A percentile compares a stretch with the other conserved stretches of the same genome.
These are phyloP conservation scores for Paracamarosporium sp. DNA, from an alignment of 2,329 filamentous ascomycete species.

Conservation along the genomic window DNA sequence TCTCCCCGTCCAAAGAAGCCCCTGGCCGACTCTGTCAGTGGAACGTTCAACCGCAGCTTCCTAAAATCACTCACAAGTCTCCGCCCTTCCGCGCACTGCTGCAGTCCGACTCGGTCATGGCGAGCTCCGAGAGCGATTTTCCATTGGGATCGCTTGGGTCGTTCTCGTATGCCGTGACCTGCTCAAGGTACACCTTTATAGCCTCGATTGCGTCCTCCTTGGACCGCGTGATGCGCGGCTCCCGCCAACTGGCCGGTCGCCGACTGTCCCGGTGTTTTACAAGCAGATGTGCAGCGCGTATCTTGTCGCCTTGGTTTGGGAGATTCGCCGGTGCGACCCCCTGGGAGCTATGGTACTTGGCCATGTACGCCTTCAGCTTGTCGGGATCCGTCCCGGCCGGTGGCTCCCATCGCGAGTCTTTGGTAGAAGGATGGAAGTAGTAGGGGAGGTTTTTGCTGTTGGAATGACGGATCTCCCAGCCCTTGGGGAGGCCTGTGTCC, in stretches of 20 bases:
- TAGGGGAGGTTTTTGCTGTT: conserved; percentile 99
- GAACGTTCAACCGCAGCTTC: neutral
- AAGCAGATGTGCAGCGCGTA: conserved; percentile 88
- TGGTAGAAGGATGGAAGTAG: conserved; percentile 90
- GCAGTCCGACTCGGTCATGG: conserved; percentile 89
- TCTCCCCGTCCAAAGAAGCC: conserved; percentile 94
- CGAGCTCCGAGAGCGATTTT: conserved; percentile 75
- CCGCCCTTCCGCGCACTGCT: conserved; percentile 93
- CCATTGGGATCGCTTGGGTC: conserved; percentile 18
- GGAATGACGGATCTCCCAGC: conserved; percentile 96
- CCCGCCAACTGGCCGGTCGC: conserved; percentile 90
- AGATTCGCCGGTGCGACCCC: conserved; percentile 50
- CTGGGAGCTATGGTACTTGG: conserved; percentile 75
- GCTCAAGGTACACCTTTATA: conserved; percentile 75
- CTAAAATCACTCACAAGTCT: conserved; percentile 69
- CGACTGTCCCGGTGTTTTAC: conserved; percentile 92
- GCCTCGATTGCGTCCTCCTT: conserved; percentile 87
- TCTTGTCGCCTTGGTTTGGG: conserved; percentile 70
- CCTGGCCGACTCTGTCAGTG: conserved; percentile 45
- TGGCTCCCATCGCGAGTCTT: conserved; percentile 94
- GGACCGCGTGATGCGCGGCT: conserved; percentile 83
- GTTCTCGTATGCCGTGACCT: conserved; percentile 72
- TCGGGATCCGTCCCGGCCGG: conserved; percentile 87
- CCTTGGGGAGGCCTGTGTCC: conserved; percentile 72
- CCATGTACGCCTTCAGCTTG: conserved; percentile 94